A percentile compares a stretch with the other conserved stretches of the same genome.
These are phyloP conservation scores for Macrophomina pseudophaseolina DNA, from an alignment of 2,329 filamentous ascomycete genomes.

Conservation along the genomic window DNA sequence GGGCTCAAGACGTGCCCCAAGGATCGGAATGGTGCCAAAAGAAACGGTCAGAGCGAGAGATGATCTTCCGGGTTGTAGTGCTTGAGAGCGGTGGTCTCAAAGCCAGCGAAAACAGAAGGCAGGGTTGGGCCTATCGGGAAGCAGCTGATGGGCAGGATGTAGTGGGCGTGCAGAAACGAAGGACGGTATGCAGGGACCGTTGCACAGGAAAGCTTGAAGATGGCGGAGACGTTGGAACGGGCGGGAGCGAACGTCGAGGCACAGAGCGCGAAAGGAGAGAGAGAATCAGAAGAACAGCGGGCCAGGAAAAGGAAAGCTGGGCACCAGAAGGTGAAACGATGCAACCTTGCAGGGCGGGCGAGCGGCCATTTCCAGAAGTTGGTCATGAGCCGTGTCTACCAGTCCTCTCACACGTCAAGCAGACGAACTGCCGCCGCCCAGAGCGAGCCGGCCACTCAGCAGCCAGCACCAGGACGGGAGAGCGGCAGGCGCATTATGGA, in stretches of 20 bases:
- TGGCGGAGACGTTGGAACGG: background rate
- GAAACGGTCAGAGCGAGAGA: background rate
- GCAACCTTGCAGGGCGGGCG: background rate
- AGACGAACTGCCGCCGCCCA: background rate
- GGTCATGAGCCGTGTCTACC: background rate
- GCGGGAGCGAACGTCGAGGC: background rate
- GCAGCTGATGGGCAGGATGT: background rate
- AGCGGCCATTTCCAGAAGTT: constrained; percentile 1
- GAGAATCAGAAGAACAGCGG: background rate
- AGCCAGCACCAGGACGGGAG: background rate
- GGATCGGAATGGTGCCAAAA: background rate
- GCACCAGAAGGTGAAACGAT: background rate
- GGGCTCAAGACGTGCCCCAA: background rate
- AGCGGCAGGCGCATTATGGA: constrained; percentile 2
- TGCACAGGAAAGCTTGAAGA: constrained; percentile 10
- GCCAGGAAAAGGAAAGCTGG: background rate
- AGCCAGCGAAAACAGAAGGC: constrained; percentile 7
- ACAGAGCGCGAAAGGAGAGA: background rate
- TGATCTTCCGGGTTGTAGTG: constrained; percentile 6
- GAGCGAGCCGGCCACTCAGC: background rate
- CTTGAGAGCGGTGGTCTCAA: background rate
- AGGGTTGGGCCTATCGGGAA: background rate
- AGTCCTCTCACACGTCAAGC: background rate
- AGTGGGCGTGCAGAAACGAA: constrained; percentile 17
- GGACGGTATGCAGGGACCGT: constrained; percentile 19